Conservation (phyloP, 176 grass and related monocot genomes). For the Stipa capillata region DNA sequence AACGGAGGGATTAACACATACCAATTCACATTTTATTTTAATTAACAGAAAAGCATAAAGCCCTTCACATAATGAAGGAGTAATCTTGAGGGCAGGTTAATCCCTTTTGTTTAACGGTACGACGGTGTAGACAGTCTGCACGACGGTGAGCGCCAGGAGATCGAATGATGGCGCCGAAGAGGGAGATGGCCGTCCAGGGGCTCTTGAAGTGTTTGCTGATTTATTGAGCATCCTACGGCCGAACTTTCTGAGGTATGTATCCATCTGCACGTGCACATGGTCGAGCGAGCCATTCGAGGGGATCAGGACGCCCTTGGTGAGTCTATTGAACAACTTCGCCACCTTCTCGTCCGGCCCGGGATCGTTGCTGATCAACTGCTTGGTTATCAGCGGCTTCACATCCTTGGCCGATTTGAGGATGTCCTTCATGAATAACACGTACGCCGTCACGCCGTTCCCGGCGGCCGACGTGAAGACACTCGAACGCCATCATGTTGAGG, state of each 20-base stretch:
- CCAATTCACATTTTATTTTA: too few relatives aligned
- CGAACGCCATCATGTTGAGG: too few relatives aligned
- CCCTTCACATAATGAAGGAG: too few relatives aligned
- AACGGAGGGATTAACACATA: too few relatives aligned
- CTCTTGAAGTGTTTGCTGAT: neutral
- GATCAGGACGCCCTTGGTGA: neutral
- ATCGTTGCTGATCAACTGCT: neutral
- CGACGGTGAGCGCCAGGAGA: neutral
- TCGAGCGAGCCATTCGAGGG: neutral
- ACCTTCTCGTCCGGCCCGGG: neutral
- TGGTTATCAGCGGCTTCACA: neutral
- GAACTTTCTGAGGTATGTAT: neutral
- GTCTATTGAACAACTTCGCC: neutral
- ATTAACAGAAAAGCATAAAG: too few relatives aligned
- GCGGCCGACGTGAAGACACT: too few relatives aligned
- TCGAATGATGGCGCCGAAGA: neutral
- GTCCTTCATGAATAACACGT: neutral
- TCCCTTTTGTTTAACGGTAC: neutral
- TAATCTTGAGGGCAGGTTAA: too few relatives aligned
- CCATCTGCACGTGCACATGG: neutral
- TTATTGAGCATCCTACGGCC: neutral
- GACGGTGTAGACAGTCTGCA: neutral
- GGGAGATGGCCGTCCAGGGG: neutral
- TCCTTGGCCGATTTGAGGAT: neutral
- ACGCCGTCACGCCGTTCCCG: neutral